phyloP scores from a whole-genome alignment of 768 basidiomycete species.

The Termitomyces heimii region DNA sequence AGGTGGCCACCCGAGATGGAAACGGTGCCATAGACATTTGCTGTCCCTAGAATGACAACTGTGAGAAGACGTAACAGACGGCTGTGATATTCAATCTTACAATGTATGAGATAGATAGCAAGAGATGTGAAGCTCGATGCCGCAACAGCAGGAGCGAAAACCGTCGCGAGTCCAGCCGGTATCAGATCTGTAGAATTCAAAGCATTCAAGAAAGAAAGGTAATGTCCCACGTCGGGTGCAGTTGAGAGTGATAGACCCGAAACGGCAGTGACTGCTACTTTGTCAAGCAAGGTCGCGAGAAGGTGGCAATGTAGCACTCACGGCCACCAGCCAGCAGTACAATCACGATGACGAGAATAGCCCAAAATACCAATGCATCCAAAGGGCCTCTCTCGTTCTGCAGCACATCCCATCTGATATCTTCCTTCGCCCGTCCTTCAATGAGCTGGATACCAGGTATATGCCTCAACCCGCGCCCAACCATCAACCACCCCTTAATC shows the following conservation, averaged over 20 bases:
- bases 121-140: constrained; percentile 53
- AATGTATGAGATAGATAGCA: constrained; percentile 45
- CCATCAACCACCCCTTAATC: constrained; percentile 74
- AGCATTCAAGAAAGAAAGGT: constrained; percentile 56
- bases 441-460: constrained; percentile 64
- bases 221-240: constrained; percentile 72
- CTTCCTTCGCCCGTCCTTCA: constrained; percentile 77
- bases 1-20: constrained; percentile 61
- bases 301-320: constrained; percentile 31
- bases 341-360: constrained; percentile 41
- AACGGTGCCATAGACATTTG: constrained; percentile 47
- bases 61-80: constrained; percentile 2
- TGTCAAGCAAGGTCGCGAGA: constrained; percentile 4
- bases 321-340: constrained; percentile 52
- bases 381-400: constrained; percentile 48
- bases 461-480: constrained; percentile 61
- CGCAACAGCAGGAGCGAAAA: constrained; percentile 61
- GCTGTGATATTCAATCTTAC: constrained; percentile 27
- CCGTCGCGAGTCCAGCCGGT: constrained; percentile 58
- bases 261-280: constrained; percentile 56
- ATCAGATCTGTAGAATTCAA: constrained; percentile 44
- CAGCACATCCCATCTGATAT: constrained; percentile 75
- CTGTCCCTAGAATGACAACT: constrained; percentile 33
- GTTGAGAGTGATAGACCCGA: constrained; percentile 59
- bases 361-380: constrained; percentile 52